Evolutionary conservation across 2,329 filamentous ascomycete genomes (phyloP).

Genomic region (Diaporthe ilicicola): DNA sequence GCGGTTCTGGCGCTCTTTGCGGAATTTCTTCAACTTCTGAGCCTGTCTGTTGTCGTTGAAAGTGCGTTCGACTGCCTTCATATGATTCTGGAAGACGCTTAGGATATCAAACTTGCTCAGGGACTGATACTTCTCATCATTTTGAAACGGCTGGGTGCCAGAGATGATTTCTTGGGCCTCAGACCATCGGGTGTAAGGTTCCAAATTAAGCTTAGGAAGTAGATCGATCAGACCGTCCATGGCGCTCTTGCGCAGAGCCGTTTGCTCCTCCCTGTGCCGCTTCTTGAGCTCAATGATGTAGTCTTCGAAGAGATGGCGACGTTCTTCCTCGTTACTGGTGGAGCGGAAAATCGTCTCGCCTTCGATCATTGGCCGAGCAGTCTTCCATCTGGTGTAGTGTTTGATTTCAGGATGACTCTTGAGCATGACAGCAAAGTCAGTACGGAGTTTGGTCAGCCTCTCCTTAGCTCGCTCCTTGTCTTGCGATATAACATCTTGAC

Average conservation of each 20-base stretch:
- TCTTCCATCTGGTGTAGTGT: constrained; percentile 97
- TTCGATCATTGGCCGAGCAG: constrained; percentile 91
- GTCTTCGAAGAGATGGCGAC: constrained; percentile 90
- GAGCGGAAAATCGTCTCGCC: constrained; percentile 95
- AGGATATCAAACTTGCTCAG: constrained; percentile 91
- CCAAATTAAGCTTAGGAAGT: constrained; percentile 81
- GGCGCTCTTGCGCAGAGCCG: constrained; percentile 76
- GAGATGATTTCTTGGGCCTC: constrained; percentile 87
- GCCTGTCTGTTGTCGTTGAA: constrained; percentile 93
- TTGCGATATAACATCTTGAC: constrained; percentile 85
- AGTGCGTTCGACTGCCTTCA: constrained; percentile 87
- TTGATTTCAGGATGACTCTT: constrained; percentile 97
- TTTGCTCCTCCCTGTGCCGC: constrained; percentile 78
- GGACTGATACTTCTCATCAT: constrained; percentile 84
- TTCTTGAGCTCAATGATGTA: constrained; percentile 89
- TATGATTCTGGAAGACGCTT: constrained; percentile 92
- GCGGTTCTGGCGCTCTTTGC: constrained; percentile 85
- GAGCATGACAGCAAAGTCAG: constrained; percentile 96
- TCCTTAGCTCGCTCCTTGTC: constrained; percentile 96
- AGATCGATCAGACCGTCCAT: constrained; percentile 84
- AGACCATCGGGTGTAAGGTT: constrained; percentile 94
- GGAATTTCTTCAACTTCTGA: constrained; percentile 81
- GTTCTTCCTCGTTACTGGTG: constrained; percentile 86
- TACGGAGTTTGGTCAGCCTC: constrained; percentile 86
- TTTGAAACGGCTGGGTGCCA: constrained; percentile 78